Conservation (phyloP, 345 rosid genomes). For the Bruguiera parviflora region DNA sequence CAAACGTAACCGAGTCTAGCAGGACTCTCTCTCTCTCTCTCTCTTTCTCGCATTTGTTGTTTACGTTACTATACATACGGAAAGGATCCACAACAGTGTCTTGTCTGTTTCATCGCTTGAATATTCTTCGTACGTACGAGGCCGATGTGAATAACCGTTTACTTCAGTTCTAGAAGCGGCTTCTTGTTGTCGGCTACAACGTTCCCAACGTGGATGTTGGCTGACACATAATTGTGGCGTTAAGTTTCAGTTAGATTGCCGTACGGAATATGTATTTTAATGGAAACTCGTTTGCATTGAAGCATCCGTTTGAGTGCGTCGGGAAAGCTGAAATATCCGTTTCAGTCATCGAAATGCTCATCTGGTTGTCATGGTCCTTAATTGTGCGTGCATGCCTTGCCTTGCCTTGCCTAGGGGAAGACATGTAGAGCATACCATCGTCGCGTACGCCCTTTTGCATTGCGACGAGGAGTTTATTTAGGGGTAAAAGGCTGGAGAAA, state of each 20-base stretch:
- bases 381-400: background rate
- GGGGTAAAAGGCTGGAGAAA: too few relatives aligned
- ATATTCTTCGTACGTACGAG: too few relatives aligned
- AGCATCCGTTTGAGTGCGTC: conserved; percentile 34
- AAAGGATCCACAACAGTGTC: too few relatives aligned
- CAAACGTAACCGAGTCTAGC: too few relatives aligned
- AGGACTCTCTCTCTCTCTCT: too few relatives aligned
- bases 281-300: conserved; percentile 18
- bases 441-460: too few relatives aligned
- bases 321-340: conserved; percentile 2
- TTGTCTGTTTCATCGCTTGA: too few relatives aligned
- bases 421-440: background rate
- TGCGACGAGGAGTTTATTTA: too few relatives aligned
- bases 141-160: background rate
- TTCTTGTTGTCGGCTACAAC: conserved; percentile 12
- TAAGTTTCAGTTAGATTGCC: background rate
- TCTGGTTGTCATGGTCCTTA: background rate
- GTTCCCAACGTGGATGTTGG: background rate
- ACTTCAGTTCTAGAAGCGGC: background rate
- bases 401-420: too few relatives aligned
- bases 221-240: background rate
- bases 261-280: conserved; percentile 10
- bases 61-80: too few relatives aligned
- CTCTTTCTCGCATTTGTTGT: too few relatives aligned
- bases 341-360: background rate